Conservation (phyloP, 2,329 filamentous ascomycete genomes). For the Aureobasidium musti region DNA sequence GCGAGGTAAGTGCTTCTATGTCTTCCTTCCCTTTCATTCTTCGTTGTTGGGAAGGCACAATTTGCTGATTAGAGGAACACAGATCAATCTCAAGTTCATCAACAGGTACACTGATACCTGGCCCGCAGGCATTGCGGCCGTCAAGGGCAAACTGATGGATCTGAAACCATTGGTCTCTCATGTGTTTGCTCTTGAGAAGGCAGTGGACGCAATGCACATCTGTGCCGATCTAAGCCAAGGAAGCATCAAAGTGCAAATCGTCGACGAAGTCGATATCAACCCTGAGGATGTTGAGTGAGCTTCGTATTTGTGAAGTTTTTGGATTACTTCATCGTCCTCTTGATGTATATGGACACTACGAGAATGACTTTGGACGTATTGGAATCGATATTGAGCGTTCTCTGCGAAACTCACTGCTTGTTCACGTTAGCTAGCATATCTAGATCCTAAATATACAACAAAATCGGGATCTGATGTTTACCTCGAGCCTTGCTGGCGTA, state of each 20-base stretch:
- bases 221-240: conserved; percentile 55
- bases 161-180: conserved; percentile 65
- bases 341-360: too few relatives aligned
- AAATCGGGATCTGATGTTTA: too few relatives aligned
- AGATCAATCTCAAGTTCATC: conserved; percentile 66
- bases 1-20: conserved; percentile 32
- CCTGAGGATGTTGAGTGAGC: conserved; percentile 3
- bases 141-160: conserved; percentile 62
- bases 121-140: conserved; percentile 64
- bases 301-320: not conserved
- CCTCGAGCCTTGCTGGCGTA: too few relatives aligned
- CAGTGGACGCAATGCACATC: conserved; percentile 59
- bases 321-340: too few relatives aligned
- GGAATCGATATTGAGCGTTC: too few relatives aligned
- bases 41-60: not conserved
- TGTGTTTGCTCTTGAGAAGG: conserved; percentile 62
- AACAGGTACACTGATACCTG: conserved; percentile 71
- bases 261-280: conserved; percentile 27
- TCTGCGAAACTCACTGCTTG: too few relatives aligned
- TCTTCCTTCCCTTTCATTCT: not conserved
- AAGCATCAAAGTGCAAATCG: conserved; percentile 62
- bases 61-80: not conserved
- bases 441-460: too few relatives aligned
- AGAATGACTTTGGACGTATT: not conserved
- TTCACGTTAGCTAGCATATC: too few relatives aligned